These are phyloP conservation scores for Lantana camara DNA, from an alignment of 257 asterid species.

Conservation along the genomic window DNA sequence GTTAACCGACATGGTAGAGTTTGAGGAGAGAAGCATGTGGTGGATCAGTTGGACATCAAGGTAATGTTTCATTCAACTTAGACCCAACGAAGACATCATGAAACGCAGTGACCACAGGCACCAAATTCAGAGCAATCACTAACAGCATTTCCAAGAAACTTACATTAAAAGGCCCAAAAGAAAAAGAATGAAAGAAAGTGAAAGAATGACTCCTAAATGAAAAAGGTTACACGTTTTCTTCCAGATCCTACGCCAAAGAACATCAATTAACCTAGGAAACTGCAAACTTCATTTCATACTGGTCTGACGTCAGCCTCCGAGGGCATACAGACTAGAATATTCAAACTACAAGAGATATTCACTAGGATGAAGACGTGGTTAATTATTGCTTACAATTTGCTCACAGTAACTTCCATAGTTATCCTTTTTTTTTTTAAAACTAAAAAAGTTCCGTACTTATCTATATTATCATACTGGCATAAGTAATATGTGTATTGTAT, in stretches of 20 bases:
- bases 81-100: background rate
- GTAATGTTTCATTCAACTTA: background rate
- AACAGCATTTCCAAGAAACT: background rate
- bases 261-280: background rate
- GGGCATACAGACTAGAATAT: no score
- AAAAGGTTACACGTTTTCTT: background rate
- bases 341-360: constrained; percentile 6
- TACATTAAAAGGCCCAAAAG: background rate
- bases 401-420: background rate
- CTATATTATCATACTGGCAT: background rate
- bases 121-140: background rate
- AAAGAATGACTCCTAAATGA: background rate
- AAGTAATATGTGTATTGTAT: background rate
- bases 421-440: no score
- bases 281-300: background rate
- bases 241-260: background rate
- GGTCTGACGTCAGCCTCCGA: background rate
- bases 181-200: background rate
- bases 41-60: background rate
- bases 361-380: background rate
- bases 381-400: background rate
- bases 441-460: background rate
- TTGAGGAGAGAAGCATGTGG: background rate
- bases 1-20: background rate
- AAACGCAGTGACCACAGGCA: no score